Evolutionary conservation across 305 asterid genomes (phyloP).

Genomic region (Lippia alba): DNA sequence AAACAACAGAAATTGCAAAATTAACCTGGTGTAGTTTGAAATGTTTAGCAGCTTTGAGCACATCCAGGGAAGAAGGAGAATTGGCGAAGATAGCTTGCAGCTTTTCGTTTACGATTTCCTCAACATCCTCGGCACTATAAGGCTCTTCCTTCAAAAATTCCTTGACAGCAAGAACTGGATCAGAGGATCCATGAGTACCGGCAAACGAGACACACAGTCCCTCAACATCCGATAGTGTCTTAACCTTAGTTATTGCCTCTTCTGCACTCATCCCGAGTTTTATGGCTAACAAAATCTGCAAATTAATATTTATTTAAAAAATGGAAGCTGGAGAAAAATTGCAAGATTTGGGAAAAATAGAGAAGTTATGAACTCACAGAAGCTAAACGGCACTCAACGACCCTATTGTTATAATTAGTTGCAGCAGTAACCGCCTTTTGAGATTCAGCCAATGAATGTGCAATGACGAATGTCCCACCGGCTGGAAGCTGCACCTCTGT

Average conservation of each 20-base stretch:
- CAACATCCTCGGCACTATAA: slow-evolving; percentile 70
- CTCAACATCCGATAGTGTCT: slow-evolving; percentile 92
- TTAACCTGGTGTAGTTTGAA: slow-evolving; percentile 86
- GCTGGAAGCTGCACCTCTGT: slow-evolving; percentile 91
- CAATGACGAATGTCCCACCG: slow-evolving; percentile 83
- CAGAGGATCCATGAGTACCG: slow-evolving; percentile 67
- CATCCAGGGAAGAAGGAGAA: slow-evolving; percentile 88
- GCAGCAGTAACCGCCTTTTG: slow-evolving; percentile 98
- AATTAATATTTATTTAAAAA: slow-evolving; percentile 22
- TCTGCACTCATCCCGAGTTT: slow-evolving; percentile 78
- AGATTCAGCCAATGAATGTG: slow-evolving; percentile 92
- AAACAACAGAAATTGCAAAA: slow-evolving; percentile 7
- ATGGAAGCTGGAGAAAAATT: neutral
- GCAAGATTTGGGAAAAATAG: slow-evolving; percentile 7
- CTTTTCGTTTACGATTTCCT: slow-evolving; percentile 61
- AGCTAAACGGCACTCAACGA: slow-evolving; percentile 93
- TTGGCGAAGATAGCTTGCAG: slow-evolving; percentile 61
- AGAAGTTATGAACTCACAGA: slow-evolving; percentile 62
- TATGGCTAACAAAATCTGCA: slow-evolving; percentile 78
- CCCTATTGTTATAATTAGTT: slow-evolving; percentile 88
- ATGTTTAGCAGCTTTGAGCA: slow-evolving; percentile 73
- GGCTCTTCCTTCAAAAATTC: slow-evolving; percentile 80
- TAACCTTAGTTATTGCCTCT: slow-evolving; percentile 68
- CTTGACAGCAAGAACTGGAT: slow-evolving; percentile 85
- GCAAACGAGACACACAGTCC: slow-evolving; percentile 78